Percentiles rank a stretch among this genome's conserved stretches.
phyloP scores from a whole-genome alignment of 2,329 filamentous ascomycete species.

The Hortaea werneckii region DNA sequence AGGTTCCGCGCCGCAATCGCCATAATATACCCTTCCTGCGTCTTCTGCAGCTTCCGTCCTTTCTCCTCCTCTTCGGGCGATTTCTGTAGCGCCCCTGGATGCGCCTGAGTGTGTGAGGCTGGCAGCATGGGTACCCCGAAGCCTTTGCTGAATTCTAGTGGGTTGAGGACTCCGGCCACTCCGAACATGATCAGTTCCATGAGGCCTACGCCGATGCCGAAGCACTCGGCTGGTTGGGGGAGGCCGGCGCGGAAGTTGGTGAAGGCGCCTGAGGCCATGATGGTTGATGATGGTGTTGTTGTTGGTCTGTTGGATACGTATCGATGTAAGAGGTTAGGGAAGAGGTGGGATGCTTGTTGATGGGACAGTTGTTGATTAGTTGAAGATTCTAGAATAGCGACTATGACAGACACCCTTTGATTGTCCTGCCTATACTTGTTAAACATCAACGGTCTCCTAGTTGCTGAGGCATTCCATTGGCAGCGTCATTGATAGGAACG shows the following conservation, averaged over 20 bases:
- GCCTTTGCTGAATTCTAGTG: constrained; percentile 21
- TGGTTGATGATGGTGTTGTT: not conserved
- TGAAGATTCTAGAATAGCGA: too few relatives aligned
- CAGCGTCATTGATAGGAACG: too few relatives aligned
- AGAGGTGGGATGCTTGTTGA: too few relatives aligned
- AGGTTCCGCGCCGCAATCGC: constrained; percentile 23
- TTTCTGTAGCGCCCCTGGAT: constrained; percentile 7
- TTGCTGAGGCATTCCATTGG: too few relatives aligned
- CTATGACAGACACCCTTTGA: too few relatives aligned
- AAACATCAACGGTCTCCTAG: too few relatives aligned
- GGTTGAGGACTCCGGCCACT: constrained; percentile 25
- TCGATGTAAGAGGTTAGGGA: too few relatives aligned
- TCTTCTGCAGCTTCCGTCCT: constrained; percentile 9
- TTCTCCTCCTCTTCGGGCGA: constrained; percentile 2
- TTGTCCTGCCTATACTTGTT: too few relatives aligned
- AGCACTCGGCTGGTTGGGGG: constrained; percentile 25
- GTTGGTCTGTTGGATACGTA: too few relatives aligned
- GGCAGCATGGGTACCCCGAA: constrained; percentile 22
- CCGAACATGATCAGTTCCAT: constrained; percentile 24
- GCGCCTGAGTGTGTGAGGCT: constrained; percentile 1
- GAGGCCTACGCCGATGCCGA: constrained; percentile 25
- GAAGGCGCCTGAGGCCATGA: constrained; percentile 7
- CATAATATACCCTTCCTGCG: constrained; percentile 17
- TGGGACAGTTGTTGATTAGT: too few relatives aligned
- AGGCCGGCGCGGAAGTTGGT: constrained; percentile 18